Conservation (phyloP, 495 filamentous ascomycete genomes). For the Penicillium paxilli region DNA sequence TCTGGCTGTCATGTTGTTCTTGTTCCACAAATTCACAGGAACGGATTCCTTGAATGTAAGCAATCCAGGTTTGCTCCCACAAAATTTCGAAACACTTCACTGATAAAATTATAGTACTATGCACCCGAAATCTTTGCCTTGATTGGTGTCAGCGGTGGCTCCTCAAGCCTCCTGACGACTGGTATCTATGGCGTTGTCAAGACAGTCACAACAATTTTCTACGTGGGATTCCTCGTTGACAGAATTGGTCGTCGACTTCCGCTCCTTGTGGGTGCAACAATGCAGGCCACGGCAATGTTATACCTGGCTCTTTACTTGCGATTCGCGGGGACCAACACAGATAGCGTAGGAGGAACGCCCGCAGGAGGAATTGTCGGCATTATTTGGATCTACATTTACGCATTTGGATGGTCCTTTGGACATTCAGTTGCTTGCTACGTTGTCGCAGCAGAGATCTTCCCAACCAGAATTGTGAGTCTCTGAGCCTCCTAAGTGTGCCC, state of each 20-base stretch:
- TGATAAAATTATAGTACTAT: slow-evolving; percentile 30
- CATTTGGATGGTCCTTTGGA: slow-evolving; percentile 36
- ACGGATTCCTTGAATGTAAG: slow-evolving; percentile 36
- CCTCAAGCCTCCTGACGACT: slow-evolving; percentile 36
- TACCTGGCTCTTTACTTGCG: slow-evolving; percentile 62
- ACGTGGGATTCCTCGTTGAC: slow-evolving; percentile 57
- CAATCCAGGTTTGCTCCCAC: not conserved
- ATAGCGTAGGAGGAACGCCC: slow-evolving; percentile 34
- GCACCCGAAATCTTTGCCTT: slow-evolving; percentile 43
- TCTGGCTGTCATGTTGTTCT: slow-evolving; percentile 32
- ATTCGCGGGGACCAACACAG: slow-evolving; percentile 46
- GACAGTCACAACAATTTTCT: slow-evolving; percentile 55
- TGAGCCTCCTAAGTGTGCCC: not conserved
- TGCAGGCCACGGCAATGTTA: slow-evolving; percentile 64
- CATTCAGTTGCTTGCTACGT: slow-evolving; percentile 28
- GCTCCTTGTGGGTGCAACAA: slow-evolving; percentile 61
- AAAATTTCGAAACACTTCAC: not conserved
- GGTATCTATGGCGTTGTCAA: slow-evolving; percentile 47
- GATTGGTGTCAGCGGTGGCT: slow-evolving; percentile 35
- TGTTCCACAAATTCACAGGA: slow-evolving; percentile 45
- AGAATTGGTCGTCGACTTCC: slow-evolving; percentile 50
- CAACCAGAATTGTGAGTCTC: slow-evolving; percentile 25
- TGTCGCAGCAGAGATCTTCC: slow-evolving; percentile 26
- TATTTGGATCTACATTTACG: slow-evolving; percentile 69
- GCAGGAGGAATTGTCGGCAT: slow-evolving; percentile 56